Percentiles rank a stretch among this genome's conserved stretches.
phyloP scores from a whole-genome alignment of 2,329 filamentous ascomycete genomes.

The Ophiosphaerella narmari region DNA sequence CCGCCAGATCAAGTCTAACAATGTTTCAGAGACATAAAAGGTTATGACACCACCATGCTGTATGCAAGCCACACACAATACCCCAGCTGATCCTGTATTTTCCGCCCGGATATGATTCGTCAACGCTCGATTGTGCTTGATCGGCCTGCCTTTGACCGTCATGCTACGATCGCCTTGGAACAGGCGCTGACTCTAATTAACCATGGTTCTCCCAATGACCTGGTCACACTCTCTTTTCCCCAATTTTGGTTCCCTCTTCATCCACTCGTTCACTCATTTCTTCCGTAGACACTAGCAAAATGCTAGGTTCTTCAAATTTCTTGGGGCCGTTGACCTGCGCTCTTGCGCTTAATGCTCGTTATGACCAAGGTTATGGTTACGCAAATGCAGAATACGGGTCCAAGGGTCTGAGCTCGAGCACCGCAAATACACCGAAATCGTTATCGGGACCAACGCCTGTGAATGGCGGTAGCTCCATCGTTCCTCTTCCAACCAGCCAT shows the following conservation, averaged over 20 bases:
- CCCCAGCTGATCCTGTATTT: neutral
- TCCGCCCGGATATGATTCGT: neutral
- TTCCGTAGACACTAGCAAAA: conserved; percentile 13
- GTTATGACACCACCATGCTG: neutral
- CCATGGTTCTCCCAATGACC: neutral
- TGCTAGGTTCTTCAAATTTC: conserved; percentile 12
- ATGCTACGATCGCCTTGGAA: neutral
- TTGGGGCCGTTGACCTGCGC: conserved; percentile 17
- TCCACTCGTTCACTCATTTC: neutral
- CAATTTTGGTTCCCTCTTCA: neutral
- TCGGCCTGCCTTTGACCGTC: neutral
- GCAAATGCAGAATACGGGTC: neutral
- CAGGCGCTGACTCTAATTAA: conserved; percentile 1
- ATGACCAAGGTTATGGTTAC: conserved; percentile 3
- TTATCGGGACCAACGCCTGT: too few relatives aligned
- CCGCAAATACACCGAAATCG: neutral
- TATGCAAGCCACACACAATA: neutral
- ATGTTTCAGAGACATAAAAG: neutral
- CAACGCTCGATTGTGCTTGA: conserved; percentile 1
- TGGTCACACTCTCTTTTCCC: neutral
- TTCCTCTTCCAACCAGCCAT: too few relatives aligned
- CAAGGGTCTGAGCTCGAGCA: neutral
- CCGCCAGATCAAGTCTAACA: too few relatives aligned
- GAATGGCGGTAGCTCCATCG: too few relatives aligned
- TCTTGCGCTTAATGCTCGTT: conserved; percentile 20